Evolutionary conservation across 2,329 filamentous ascomycete genomes (phyloP).

Genomic region (Xylaria sp.): DNA sequence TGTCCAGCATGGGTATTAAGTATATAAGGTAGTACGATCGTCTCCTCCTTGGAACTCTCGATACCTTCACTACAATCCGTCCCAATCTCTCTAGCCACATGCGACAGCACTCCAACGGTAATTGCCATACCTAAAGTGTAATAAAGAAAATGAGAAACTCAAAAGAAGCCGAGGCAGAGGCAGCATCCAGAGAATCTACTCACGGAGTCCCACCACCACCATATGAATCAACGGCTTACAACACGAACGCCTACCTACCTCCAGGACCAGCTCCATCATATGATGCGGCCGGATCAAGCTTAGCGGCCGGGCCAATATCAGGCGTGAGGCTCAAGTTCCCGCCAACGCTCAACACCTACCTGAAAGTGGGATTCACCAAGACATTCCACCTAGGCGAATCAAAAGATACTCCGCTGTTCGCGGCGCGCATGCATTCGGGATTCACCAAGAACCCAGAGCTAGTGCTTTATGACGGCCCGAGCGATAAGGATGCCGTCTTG

Average conservation of each 20-base stretch:
- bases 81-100: background rate
- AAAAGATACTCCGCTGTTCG: conserved; percentile 50
- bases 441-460: conserved; percentile 47
- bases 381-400: conserved; percentile 48
- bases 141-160: conserved; percentile 24
- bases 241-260: background rate
- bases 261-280: conserved; percentile 27
- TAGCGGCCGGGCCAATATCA: conserved; percentile 1
- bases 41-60: background rate
- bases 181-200: background rate
- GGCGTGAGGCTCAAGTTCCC: conserved; percentile 23
- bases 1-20: too few species aligned
- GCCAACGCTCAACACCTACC: conserved; percentile 31
- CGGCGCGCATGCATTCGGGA: conserved; percentile 45
- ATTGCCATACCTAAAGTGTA: background rate
- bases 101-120: background rate
- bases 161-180: conserved; percentile 22
- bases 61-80: background rate
- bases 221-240: conserved; percentile 22
- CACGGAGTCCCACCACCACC: conserved; percentile 24
- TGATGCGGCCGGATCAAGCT: conserved; percentile 12
- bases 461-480: conserved; percentile 52
- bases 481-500: conserved; percentile 45
- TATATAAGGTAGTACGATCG: background rate
- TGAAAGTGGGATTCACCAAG: conserved; percentile 15